Evolutionary conservation across 2,329 filamentous ascomycete species (phyloP).

Genomic region (Westerdykella sp.): DNA sequence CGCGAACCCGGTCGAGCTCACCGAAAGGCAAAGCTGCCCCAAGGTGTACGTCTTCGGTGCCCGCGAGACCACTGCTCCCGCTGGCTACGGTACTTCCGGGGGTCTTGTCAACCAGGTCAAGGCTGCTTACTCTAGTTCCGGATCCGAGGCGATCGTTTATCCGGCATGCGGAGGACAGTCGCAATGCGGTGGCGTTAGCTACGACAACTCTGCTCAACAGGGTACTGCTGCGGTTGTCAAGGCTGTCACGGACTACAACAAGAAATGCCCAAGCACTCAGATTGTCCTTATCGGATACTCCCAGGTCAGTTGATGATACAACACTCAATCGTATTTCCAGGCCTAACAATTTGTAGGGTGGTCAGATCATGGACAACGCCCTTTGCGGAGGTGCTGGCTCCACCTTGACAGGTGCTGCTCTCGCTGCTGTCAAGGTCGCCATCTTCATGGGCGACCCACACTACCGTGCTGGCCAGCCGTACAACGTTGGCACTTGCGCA

Average conservation of each 20-base stretch:
- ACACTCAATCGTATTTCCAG: neutral
- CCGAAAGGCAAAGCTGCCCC: constrained; percentile 34
- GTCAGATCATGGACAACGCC: constrained; percentile 58
- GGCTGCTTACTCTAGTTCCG: constrained; percentile 36
- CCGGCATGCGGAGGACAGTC: constrained; percentile 58
- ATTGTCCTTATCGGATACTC: constrained; percentile 59
- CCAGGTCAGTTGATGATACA: constrained; percentile 39
- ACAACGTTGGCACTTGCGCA: constrained; percentile 56
- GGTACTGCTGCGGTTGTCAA: constrained; percentile 55
- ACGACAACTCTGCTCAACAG: constrained; percentile 53
- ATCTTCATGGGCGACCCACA: constrained; percentile 62
- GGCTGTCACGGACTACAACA: constrained; percentile 54
- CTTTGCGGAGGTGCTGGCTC: constrained; percentile 51
- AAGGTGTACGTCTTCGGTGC: constrained; percentile 42
- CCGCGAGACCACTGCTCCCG: constrained; percentile 38
- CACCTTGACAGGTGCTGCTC: constrained; percentile 45
- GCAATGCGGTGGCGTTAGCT: constrained; percentile 54
- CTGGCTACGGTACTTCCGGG: constrained; percentile 39
- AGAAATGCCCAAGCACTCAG: constrained; percentile 51
- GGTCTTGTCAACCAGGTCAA: constrained; percentile 39
- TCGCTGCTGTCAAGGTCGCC: constrained; percentile 54
- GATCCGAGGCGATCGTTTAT: constrained; percentile 40
- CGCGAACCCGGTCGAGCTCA: constrained; percentile 32
- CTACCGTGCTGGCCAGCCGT: constrained; percentile 50
- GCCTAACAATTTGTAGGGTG: constrained; percentile 41